Base-by-base conservation (phyloP, 768 basidiomycete genomes). In the Phlegmacium glaucopus region DNA sequence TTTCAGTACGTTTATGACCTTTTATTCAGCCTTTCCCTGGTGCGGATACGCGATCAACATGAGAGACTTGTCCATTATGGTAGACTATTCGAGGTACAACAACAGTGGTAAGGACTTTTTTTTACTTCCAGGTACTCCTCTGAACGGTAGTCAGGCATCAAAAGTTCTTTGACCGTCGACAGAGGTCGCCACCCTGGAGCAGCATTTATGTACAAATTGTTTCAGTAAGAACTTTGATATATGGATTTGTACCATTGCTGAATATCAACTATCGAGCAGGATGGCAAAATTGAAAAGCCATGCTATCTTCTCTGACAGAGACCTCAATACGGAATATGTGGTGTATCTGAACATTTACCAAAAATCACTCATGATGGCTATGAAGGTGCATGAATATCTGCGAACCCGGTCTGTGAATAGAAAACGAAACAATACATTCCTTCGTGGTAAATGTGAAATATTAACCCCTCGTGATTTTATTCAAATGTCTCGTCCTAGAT, bases 321-420 rank as follows among this genome's bases (percentile, higher is more conserved):
- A 62, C 11, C 72, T 95, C 51, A 96, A 94, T 62, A 67, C 78
- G 7, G 54, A 65, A 13, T 58, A 75, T 35, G 76, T 75, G 1
- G 80, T 92, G 9, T 80, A 88, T 63, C 62, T 82, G 44, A 99
- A 97, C 64, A 75, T 95, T 10, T 96, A 92, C 63, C 88, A 92
- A 61, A 89, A 85, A 58, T 87, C 94, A 60, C 65, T 90, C 26
- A 64, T 96, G 36, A 75, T 82, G 3, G 90, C 88, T 0, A 84
- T 93, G 75, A 95, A 90, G 68, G 87, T 92, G 77, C 83, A 90
- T 49, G 75, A 78, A 44, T 96, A 97, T 61, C 68, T 97, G 28
- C 73, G 76, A 29, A 74, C 75, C 43, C 86, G 81, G 82, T 72
- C 76, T 11, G 51, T 72, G 13, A 66, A 70, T 42, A 54, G 71